A percentile compares a stretch with the other conserved stretches of the same genome.
These are phyloP conservation scores for Populus tremula DNA, from an alignment of 345 rosid genomes.

Conservation along the genomic window DNA sequence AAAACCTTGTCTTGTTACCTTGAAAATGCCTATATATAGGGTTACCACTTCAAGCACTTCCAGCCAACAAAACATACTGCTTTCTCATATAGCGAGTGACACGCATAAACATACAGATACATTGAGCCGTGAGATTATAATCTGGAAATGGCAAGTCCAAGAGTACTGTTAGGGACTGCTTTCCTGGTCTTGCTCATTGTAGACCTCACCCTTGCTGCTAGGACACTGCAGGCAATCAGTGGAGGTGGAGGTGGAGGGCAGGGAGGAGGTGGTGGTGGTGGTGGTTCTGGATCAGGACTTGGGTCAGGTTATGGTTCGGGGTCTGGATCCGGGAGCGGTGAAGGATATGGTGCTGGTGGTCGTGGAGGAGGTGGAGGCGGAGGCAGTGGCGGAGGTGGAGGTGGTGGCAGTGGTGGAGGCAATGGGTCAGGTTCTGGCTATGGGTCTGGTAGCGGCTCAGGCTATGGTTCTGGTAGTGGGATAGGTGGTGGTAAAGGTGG, in stretches of 20 bases:
- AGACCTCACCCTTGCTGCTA: too few relatives aligned
- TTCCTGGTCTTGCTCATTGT: constrained; percentile 29
- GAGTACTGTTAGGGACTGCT: constrained; percentile 37
- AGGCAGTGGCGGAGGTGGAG: constrained; percentile 22
- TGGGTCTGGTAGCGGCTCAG: constrained; percentile 20
- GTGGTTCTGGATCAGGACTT: not conserved
- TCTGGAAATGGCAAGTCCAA: constrained; percentile 23
- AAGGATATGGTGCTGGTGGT: constrained; percentile 21
- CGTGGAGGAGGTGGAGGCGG: constrained; percentile 38
- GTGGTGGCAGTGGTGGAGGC: constrained; percentile 23
- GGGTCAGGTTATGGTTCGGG: not conserved
- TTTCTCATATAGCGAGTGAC: not conserved
- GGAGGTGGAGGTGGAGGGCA: not conserved
- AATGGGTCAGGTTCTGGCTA: constrained; percentile 9
- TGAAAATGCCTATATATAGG: constrained; percentile 14
- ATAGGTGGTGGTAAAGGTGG: constrained; percentile 42
- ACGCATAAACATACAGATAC: not conserved
- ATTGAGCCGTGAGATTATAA: not conserved
- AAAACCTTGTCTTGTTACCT: not conserved
- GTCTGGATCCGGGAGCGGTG: constrained; percentile 24
- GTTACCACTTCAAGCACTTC: not conserved
- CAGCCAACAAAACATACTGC: not conserved
- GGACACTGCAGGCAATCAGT: too few relatives aligned
- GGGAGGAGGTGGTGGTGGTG: not conserved
- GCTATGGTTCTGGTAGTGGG: constrained; percentile 5